Evolutionary conservation across 148 eudicot genomes (phyloP).

Genomic region (Hydrangea macrophylla): DNA sequence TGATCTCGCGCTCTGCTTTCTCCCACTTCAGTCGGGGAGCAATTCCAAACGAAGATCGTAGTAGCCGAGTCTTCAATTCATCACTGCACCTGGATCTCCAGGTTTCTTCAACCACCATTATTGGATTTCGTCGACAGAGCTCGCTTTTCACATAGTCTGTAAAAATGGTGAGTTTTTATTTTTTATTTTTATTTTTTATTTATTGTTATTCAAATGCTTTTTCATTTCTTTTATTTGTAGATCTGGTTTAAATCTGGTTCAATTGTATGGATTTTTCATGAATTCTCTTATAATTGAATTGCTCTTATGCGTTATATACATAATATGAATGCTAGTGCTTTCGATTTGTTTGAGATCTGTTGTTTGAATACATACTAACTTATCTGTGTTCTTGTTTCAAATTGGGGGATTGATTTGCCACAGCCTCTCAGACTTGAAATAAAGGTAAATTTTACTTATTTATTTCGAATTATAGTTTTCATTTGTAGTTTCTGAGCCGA

Average conservation of each 20-base stretch:
- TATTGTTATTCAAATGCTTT: background rate
- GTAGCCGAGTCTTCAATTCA: background rate
- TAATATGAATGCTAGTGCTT: background rate
- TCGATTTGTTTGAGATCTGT: slow-evolving; percentile 10
- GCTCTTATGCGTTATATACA: background rate
- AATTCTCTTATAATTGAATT: background rate
- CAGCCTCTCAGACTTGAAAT: slow-evolving; percentile 62
- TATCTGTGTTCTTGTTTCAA: background rate
- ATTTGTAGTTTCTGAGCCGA: background rate
- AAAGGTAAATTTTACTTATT: slow-evolving; percentile 32
- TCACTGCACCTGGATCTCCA: slow-evolving; percentile 19
- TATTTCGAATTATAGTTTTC: background rate
- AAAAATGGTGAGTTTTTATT: slow-evolving; percentile 24
- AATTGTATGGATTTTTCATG: background rate
- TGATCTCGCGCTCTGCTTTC: slow-evolving; percentile 6
- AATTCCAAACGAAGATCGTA: background rate
- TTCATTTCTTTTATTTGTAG: slow-evolving; percentile 5
- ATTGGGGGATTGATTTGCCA: slow-evolving; percentile 1
- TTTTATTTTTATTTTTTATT: too few species aligned
- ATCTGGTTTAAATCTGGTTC: slow-evolving; percentile 17
- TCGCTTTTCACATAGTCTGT: background rate
- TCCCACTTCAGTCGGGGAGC: slow-evolving; percentile 3
- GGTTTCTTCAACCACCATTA: background rate
- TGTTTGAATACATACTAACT: slow-evolving; percentile 5
- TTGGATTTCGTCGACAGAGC: background rate